Base-by-base conservation (phyloP, 2,329 filamentous ascomycete genomes). In the Didymellaceae sp. region DNA sequence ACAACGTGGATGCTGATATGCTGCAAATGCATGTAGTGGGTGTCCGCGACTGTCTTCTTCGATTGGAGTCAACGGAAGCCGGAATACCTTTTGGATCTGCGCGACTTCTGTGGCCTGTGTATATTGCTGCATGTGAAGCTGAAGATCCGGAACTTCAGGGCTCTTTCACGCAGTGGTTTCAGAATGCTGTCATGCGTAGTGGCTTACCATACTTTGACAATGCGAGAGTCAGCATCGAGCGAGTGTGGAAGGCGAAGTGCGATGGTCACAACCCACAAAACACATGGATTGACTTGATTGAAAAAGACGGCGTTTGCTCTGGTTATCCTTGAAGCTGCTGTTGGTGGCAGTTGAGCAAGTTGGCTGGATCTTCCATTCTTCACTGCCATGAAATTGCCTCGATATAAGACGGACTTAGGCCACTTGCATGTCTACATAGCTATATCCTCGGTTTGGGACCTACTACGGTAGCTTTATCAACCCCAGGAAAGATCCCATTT, bases 71-170 rank as follows among this genome's bases (percentile, higher is more conserved):
- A 16, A 54, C 65, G 8, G 65, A 71, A 2, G 61, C 68, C 2
- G 73, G 73, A 18, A 57, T 59, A 3, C 59, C 62, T 1, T 72
- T 73, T 33, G 68, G 75, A 28, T 66, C 74, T 0, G 68, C 72
- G 0, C 72, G 70, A 4, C 64, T 78, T 5, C 68, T 74, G 0
- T 79, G 77, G 77, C 71, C 75, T 1, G 74, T 70, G 2, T 78
- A 78, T 45, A 74, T 79, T 14, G 74, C 75, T 1, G 74, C 71
- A 0, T 78, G 74, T 39, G 76, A 78, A 44, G 76, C 76, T 1
- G 66, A 71, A 2, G 65, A 70, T 20, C 59, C 71, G 0, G 67
- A 68, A 5, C 56, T 77, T 1, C 74, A 75, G 35, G 64, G 67
- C 2, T 66, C 62, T 4, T 75, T 75, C 31, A 40, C 63, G 3